A percentile compares a stretch with the other conserved stretches of the same genome.
These are phyloP conservation scores for Kodamaea jinghongensis DNA, from an alignment of 805 yeast genomes.

Conservation along the genomic window DNA sequence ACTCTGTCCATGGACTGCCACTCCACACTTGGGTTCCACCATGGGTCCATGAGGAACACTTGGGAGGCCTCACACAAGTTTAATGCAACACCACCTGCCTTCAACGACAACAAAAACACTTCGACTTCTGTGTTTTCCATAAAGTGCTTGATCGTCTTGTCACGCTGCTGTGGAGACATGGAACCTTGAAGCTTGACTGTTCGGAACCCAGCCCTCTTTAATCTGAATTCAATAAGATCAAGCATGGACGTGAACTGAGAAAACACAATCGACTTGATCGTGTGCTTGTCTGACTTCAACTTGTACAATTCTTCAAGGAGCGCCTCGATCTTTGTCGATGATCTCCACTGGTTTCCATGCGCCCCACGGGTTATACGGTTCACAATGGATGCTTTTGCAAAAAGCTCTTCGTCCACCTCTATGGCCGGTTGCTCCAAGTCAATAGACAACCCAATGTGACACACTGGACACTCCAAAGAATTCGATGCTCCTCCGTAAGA, in stretches of 20 bases:
- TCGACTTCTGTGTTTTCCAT: slow-evolving; percentile 93
- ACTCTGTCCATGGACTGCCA: slow-evolving; percentile 99
- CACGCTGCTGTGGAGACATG: slow-evolving; percentile 95
- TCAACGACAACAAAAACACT: slow-evolving; percentile 88
- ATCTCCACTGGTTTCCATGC: slow-evolving; percentile 75
- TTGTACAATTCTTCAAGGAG: slow-evolving; percentile 88
- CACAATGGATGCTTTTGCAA: slow-evolving; percentile 69
- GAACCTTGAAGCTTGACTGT: slow-evolving; percentile 95
- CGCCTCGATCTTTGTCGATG: slow-evolving; percentile 96
- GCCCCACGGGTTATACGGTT: slow-evolving; percentile 79
- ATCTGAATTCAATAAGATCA: slow-evolving; percentile 93
- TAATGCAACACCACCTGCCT: slow-evolving; percentile 98
- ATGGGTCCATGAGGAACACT: slow-evolving; percentile 92
- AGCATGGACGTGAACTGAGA: slow-evolving; percentile 97
- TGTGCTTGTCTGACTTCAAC: slow-evolving; percentile 78
- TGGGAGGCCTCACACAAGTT: slow-evolving; percentile 96
- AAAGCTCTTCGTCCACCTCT: slow-evolving; percentile 60
- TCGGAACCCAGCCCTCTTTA: slow-evolving; percentile 90
- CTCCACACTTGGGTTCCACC: slow-evolving; percentile 99
- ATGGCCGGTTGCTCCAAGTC: slow-evolving; percentile 86
- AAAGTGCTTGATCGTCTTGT: slow-evolving; percentile 82
- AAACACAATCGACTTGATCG: slow-evolving; percentile 93
- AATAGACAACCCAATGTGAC: slow-evolving; percentile 89
- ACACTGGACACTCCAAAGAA: slow-evolving; percentile 86
- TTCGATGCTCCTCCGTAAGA: slow-evolving; percentile 62